A percentile compares a stretch with the other conserved stretches of the same genome.
Evolutionary conservation across 2,329 filamentous ascomycete species (phyloP).

Genomic region (Cladosporium colombiae): DNA sequence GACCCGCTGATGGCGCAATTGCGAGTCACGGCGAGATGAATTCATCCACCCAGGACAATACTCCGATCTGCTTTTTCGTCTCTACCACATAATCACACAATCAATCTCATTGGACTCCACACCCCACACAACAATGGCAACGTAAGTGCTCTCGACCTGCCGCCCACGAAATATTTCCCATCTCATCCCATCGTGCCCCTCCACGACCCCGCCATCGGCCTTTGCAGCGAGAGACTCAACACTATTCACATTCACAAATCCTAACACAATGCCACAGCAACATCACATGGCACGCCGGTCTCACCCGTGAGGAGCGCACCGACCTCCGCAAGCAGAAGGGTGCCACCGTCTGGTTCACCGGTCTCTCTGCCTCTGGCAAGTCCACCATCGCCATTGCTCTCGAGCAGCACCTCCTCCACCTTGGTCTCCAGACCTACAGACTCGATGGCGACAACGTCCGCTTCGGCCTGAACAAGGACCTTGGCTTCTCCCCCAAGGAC

Average conservation of each 20-base stretch:
- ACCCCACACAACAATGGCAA: slow-evolving; percentile 16
- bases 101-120: background rate
- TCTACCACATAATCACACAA: background rate
- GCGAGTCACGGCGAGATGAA: slow-evolving; percentile 5
- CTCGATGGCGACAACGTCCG: slow-evolving; percentile 98
- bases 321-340: slow-evolving; percentile 77
- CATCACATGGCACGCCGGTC: slow-evolving; percentile 85
- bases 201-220: slow-evolving; percentile 19
- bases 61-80: background rate
- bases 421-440: slow-evolving; percentile 80
- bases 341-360: slow-evolving; percentile 97
- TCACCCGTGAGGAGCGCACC: slow-evolving; percentile 76
- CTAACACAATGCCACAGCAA: slow-evolving; percentile 57
- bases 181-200: slow-evolving; percentile 6
- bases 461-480: slow-evolving; percentile 96
- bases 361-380: slow-evolving; percentile 93
- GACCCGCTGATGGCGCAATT: slow-evolving; percentile 15
- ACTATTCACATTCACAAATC: slow-evolving; percentile 8
- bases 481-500: slow-evolving; percentile 90
- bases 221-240: background rate
- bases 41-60: background rate
- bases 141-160: slow-evolving; percentile 14
- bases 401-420: slow-evolving; percentile 92
- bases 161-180: background rate
- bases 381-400: slow-evolving; percentile 95